Percentiles rank a stretch among this genome's conserved stretches.
Evolutionary conservation across 2,329 filamentous ascomycete genomes (phyloP).

Genomic region (Eurotiales sp.): DNA sequence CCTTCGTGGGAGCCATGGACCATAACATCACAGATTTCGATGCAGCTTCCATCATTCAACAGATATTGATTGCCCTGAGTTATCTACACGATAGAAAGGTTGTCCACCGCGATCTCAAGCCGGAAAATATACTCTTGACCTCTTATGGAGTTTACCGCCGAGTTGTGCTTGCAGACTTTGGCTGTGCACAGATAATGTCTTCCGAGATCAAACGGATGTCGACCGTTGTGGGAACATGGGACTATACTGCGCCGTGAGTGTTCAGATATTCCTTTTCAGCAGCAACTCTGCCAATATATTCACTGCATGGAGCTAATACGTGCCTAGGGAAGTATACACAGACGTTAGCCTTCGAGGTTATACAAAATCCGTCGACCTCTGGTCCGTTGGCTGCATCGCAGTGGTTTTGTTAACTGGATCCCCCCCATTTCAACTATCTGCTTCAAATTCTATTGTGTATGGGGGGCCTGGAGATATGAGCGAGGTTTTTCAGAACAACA

Average conservation of each 20-base stretch:
- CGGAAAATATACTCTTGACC: conserved; percentile 60
- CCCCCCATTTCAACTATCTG: conserved; percentile 41
- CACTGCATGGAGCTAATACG: not conserved
- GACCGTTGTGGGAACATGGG: conserved; percentile 52
- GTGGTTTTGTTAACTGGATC: conserved; percentile 51
- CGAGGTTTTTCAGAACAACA: conserved; percentile 40
- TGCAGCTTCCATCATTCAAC: conserved; percentile 52
- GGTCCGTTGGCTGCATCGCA: conserved; percentile 58
- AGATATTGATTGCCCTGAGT: conserved; percentile 55
- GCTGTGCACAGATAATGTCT: conserved; percentile 45
- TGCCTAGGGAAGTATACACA: conserved; percentile 25
- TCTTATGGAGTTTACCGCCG: conserved; percentile 49
- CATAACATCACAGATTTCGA: conserved; percentile 47
- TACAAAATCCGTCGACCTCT: conserved; percentile 58
- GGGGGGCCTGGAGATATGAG: conserved; percentile 42
- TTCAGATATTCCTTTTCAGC: not conserved
- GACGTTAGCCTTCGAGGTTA: conserved; percentile 37
- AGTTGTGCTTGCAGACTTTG: conserved; percentile 60
- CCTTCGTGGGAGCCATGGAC: conserved; percentile 52
- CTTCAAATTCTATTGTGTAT: conserved; percentile 18
- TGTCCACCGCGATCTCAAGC: conserved; percentile 61
- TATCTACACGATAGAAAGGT: conserved; percentile 55
- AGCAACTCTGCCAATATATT: not conserved
- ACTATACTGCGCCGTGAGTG: conserved; percentile 58
- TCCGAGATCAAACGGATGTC: conserved; percentile 46